Conservation (phyloP, 2,329 filamentous ascomycete genomes). For the Scolecobasidium constrictum region DNA sequence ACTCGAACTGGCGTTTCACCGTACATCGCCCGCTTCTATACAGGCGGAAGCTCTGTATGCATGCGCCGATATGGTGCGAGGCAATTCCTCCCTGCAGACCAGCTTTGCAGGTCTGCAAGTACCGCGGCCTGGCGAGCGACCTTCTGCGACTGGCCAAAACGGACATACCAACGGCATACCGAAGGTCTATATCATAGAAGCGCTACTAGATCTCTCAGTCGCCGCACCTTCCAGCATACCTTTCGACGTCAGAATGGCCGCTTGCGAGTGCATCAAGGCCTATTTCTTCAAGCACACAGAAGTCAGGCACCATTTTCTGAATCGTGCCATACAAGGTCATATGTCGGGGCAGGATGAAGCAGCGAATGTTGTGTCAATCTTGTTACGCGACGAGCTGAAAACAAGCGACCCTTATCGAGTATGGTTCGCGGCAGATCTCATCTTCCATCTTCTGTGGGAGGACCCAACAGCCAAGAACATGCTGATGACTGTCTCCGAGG, state of each 20-base stretch:
- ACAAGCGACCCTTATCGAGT: slow-evolving; percentile 71
- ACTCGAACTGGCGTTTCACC: slow-evolving; percentile 71
- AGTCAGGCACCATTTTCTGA: slow-evolving; percentile 76
- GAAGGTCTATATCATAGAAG: slow-evolving; percentile 85
- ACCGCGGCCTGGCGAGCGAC: slow-evolving; percentile 41
- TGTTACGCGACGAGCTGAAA: slow-evolving; percentile 38
- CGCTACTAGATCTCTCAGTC: slow-evolving; percentile 72
- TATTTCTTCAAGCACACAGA: slow-evolving; percentile 77
- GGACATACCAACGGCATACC: slow-evolving; percentile 41
- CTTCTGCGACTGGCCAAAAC: slow-evolving; percentile 21
- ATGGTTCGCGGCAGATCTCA: slow-evolving; percentile 81
- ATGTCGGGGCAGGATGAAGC: slow-evolving; percentile 65
- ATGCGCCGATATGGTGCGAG: slow-evolving; percentile 79
- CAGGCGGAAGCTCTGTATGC: slow-evolving; percentile 77
- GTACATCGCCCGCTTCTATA: slow-evolving; percentile 61
- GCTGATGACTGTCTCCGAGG: slow-evolving; percentile 76
- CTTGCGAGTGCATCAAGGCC: slow-evolving; percentile 82
- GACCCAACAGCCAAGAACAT: slow-evolving; percentile 67
- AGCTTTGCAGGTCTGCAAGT: slow-evolving; percentile 82
- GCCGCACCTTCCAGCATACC: slow-evolving; percentile 49
- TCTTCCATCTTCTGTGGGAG: slow-evolving; percentile 77
- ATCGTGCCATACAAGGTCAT: slow-evolving; percentile 82
- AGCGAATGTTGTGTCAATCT: slow-evolving; percentile 76
- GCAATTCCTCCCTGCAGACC: slow-evolving; percentile 72
- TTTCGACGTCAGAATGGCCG: slow-evolving; percentile 73